Evolutionary conservation across 768 basidiomycete genomes (phyloP).

Genomic region (Calocera cornea): DNA sequence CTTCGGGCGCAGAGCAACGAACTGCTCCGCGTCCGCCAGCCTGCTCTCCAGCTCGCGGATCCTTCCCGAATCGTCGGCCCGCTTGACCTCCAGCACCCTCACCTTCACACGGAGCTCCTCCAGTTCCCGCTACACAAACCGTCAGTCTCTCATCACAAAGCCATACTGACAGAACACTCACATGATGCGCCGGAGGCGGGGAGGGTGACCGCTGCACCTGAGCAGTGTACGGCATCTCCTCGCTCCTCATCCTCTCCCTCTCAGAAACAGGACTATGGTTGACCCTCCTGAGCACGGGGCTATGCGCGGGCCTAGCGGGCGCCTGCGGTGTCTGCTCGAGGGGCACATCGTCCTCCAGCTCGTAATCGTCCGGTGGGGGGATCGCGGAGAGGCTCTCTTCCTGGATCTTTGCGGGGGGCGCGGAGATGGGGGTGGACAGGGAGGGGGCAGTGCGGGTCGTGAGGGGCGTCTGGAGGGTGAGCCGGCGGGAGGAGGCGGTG

Average conservation of each 20-base stretch:
- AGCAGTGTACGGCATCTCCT: neutral
- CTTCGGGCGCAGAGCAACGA: slow-evolving; percentile 75
- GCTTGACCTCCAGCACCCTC: slow-evolving; percentile 73
- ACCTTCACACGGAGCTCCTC: slow-evolving; percentile 76
- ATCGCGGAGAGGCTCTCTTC: slow-evolving; percentile 30
- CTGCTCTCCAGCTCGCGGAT: slow-evolving; percentile 73
- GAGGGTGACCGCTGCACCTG: neutral
- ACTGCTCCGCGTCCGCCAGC: slow-evolving; percentile 71
- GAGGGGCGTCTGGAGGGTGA: slow-evolving; percentile 47
- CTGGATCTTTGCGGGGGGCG: slow-evolving; percentile 20
- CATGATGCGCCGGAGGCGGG: neutral
- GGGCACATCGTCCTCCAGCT: neutral
- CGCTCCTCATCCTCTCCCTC: neutral
- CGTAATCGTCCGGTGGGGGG: neutral
- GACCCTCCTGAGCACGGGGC: neutral
- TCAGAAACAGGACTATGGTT: neutral
- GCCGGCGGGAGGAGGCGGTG: slow-evolving; percentile 25
- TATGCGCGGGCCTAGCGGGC: neutral
- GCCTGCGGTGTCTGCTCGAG: neutral
- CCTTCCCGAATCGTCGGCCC: slow-evolving; percentile 71
- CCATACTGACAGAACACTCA: neutral
- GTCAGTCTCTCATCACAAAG: neutral
- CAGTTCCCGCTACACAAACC: slow-evolving; percentile 27
- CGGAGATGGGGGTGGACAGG: neutral
- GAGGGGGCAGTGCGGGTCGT: neutral